These are phyloP conservation scores for Dendrobium officinale DNA, from an alignment of 106 monocot genomes.

Conservation along the genomic window DNA sequence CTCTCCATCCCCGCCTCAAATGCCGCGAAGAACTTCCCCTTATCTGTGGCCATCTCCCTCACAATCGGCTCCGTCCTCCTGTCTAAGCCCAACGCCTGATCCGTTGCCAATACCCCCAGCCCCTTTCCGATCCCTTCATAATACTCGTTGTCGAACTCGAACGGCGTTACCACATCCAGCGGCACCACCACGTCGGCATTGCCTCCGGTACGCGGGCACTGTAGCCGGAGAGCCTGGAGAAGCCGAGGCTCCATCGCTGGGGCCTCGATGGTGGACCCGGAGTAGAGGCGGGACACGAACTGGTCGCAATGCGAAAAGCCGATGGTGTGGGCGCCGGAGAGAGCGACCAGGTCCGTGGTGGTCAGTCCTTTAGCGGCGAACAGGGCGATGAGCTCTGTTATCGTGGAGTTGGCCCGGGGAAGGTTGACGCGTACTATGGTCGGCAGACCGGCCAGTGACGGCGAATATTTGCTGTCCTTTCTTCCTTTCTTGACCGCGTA, in stretches of 20 bases:
- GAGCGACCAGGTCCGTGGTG: conserved; percentile 65
- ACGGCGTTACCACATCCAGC: conserved; percentile 79
- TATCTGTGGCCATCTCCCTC: conserved; percentile 45
- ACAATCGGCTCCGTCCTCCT: conserved; percentile 52
- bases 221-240: conserved; percentile 74
- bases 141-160: conserved; percentile 67
- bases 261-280: conserved; percentile 62
- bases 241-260: conserved; percentile 57
- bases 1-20: conserved; percentile 72
- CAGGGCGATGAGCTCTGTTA: conserved; percentile 49
- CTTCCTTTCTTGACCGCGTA: conserved; percentile 69
- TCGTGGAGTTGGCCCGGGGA: conserved; percentile 39
- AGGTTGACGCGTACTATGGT: conserved; percentile 58
- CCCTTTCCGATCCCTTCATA: conserved; percentile 64
- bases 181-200: conserved; percentile 74
- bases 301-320: conserved; percentile 53
- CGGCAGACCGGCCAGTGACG: conserved; percentile 52
- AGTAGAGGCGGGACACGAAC: conserved; percentile 49
- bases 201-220: conserved; percentile 64
- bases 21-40: conserved; percentile 60
- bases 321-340: conserved; percentile 63
- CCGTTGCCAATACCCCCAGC: conserved; percentile 71
- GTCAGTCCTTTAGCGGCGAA: conserved; percentile 48
- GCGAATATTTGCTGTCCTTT: conserved; percentile 45
- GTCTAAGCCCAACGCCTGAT: conserved; percentile 68